Conservation (phyloP, 2,329 filamentous ascomycete genomes). For the Gnomoniopsis sp. region DNA sequence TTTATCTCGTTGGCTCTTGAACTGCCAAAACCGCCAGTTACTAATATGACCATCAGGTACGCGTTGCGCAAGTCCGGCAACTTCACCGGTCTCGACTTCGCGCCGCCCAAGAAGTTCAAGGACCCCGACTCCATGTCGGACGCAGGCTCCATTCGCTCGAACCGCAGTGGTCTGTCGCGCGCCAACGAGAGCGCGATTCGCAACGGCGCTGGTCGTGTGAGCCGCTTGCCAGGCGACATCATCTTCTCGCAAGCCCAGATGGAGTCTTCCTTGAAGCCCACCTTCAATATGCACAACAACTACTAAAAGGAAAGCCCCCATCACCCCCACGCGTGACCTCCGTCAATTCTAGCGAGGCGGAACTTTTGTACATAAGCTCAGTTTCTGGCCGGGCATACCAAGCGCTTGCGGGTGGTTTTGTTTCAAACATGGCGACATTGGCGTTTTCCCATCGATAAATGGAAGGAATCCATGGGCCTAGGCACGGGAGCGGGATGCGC, state of each 20-base stretch:
- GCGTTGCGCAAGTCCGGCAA: constrained; percentile 72
- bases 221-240: constrained; percentile 74
- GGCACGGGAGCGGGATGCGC: constrained; percentile 1
- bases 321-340: background rate
- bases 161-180: constrained; percentile 73
- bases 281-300: constrained; percentile 45
- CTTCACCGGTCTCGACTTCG: constrained; percentile 78
- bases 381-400: background rate
- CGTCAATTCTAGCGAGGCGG: background rate
- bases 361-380: constrained; percentile 9
- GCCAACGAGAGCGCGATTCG: constrained; percentile 70
- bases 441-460: constrained; percentile 11
- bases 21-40: background rate
- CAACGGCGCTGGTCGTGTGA: constrained; percentile 80
- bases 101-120: constrained; percentile 71
- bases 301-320: background rate
- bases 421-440: constrained; percentile 14
- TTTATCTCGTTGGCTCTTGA: background rate
- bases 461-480: constrained; percentile 4
- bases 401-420: background rate
- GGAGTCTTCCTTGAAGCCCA: constrained; percentile 55
- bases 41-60: constrained; percentile 49
- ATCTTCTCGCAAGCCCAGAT: constrained; percentile 75
- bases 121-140: constrained; percentile 60
- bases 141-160: constrained; percentile 66